These are phyloP conservation scores for Ustilago trichophora DNA, from an alignment of 1,284 basidiomycete species.

Conservation along the genomic window DNA sequence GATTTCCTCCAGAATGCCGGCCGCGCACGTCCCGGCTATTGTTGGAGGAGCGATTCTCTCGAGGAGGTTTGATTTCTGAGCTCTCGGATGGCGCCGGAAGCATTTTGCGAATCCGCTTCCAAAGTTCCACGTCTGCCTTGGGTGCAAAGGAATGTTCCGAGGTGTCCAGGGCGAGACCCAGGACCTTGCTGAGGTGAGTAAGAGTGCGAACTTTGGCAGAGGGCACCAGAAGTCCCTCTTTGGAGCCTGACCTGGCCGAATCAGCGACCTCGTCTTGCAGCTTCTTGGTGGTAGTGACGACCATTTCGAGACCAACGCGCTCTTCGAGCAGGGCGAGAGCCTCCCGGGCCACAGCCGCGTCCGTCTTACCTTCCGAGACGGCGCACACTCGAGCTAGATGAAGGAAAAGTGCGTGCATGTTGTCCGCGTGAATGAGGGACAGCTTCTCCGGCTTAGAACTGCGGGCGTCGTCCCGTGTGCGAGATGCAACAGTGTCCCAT, in stretches of 20 bases:
- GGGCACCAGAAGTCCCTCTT: constrained; percentile 20
- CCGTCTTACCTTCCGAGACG: background rate
- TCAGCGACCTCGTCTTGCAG: constrained; percentile 3
- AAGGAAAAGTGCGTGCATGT: constrained; percentile 10
- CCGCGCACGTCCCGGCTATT: background rate
- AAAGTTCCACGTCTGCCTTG: constrained; percentile 29
- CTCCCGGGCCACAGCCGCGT: constrained; percentile 17
- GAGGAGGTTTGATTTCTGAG: background rate
- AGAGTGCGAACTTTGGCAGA: constrained; percentile 1
- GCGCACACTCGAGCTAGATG: constrained; percentile 11
- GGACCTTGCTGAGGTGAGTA: background rate
- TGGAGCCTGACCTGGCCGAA: constrained; percentile 3
- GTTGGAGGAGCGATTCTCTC: background rate
- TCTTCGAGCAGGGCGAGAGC: constrained; percentile 19
- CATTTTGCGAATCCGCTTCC: constrained; percentile 23
- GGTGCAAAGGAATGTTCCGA: constrained; percentile 23
- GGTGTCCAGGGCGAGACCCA: constrained; percentile 23
- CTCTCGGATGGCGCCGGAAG: constrained; percentile 4
- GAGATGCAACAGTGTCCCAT: no score
- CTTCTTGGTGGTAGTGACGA: background rate
- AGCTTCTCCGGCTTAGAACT: background rate
- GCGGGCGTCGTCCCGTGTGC: background rate
- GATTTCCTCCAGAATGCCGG: background rate
- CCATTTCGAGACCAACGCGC: constrained; percentile 11
- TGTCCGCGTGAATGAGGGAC: constrained; percentile 7